phyloP scores from a whole-genome alignment of 1,139 yeast genomes.

The Oligophagozyma castellii region DNA sequence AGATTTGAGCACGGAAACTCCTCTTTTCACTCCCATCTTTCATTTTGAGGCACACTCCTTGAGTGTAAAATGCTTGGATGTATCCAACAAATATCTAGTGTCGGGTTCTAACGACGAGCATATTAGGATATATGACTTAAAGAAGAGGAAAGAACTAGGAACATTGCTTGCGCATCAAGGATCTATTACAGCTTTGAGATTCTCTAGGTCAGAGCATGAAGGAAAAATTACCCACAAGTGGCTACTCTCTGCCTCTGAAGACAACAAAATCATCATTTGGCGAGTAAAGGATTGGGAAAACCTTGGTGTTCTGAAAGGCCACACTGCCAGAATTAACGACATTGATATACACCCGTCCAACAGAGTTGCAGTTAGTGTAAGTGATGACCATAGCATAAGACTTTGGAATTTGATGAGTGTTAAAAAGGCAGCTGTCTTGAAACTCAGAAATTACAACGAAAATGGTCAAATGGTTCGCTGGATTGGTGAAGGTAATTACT shows the following conservation, averaged over 20 bases:
- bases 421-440: conserved; percentile 80
- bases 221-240: conserved; percentile 46
- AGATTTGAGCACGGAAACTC: conserved; percentile 32
- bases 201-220: conserved; percentile 33
- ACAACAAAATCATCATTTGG: conserved; percentile 85
- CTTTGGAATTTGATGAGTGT: conserved; percentile 97
- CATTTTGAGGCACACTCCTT: conserved; percentile 91
- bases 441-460: conserved; percentile 60
- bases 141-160: conserved; percentile 87
- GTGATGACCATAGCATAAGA: conserved; percentile 69
- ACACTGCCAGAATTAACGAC: conserved; percentile 63
- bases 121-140: conserved; percentile 84
- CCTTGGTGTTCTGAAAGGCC: conserved; percentile 80
- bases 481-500: conserved; percentile 47
- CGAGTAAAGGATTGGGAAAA: conserved; percentile 95
- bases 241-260: conserved; percentile 85
- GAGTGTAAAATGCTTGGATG: conserved; percentile 73
- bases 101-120: conserved; percentile 97
- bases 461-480: conserved; percentile 55
- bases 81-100: conserved; percentile 73
- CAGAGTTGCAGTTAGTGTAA: conserved; percentile 78
- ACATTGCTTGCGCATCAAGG: conserved; percentile 85
- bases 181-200: conserved; percentile 61
- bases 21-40: conserved; percentile 82
- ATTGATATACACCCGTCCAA: conserved; percentile 88